Evolutionary conservation across 2,329 filamentous ascomycete species (phyloP), one percentile per base, ranked within the genome.

Genomic region (Samsoniella hepiali): DNA sequence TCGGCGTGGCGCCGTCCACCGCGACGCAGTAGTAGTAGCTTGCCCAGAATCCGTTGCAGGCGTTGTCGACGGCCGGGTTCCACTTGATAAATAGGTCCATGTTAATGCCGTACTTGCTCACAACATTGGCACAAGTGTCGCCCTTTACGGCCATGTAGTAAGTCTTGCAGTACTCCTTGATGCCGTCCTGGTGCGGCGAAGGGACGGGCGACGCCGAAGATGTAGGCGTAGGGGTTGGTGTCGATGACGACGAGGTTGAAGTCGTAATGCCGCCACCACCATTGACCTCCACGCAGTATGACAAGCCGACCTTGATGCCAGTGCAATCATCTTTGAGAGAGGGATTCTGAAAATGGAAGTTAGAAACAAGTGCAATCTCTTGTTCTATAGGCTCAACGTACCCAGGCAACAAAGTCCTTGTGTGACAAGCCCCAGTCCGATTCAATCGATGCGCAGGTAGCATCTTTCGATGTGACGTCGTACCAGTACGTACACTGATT

Each of bases 241-340:
- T 34, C 9, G 32, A 5, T 9, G 32, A 34, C 32, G 32, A 34
- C 9, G 32, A 5, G 9, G 32, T 5, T 5, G 32, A 9, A 34
- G 32, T 5, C 5, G 2, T 34, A 5, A 9, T 34, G 32, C 4
- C 5, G 40, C 17, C 11, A 10, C 40, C 40, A 10, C 17, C 11
- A 3, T 44, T 44, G 6, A n/a, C 58, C 42, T 64, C 63, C 4
- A 64, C 50, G 22, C 63, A 64, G 44, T 61, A 62, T 31, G 63
- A 64, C 31, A 51, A n/a, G 31, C 51, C 63, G 3, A 34, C 29
- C 31, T 45, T 15, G 11, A 64, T 29, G 44, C 36, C 47, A 15
- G 49, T 53, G 51, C 51, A 64, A 11, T 51, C 36, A 11, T 51
- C 58, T 11, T 42, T 22, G 57, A 64, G 36, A 31, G 63, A 61